Evolutionary conservation across 306 rosid genomes (phyloP).

Genomic region (Begonia loranthoides): DNA sequence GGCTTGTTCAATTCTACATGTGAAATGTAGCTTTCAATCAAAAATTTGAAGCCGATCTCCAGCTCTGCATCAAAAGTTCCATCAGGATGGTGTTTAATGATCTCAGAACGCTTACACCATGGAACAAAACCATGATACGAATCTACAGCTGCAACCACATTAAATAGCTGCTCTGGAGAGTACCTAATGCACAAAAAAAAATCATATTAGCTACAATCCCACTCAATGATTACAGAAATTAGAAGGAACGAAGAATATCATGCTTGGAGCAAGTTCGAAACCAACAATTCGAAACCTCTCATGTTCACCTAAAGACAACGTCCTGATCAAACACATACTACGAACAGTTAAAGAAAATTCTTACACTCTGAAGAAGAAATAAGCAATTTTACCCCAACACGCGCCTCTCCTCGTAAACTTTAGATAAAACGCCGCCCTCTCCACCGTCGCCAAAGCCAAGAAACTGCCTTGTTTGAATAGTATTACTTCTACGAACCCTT

Average conservation of each 20-base stretch:
- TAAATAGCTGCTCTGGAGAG: slow-evolving; percentile 74
- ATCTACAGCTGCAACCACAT: slow-evolving; percentile 89
- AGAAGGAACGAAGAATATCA: no score
- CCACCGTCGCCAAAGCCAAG: slow-evolving; percentile 86
- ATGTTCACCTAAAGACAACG: no score
- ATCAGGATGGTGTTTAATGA: slow-evolving; percentile 44
- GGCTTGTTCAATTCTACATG: slow-evolving; percentile 68
- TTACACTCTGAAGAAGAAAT: no score
- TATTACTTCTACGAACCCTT: slow-evolving; percentile 6
- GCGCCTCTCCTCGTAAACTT: slow-evolving; percentile 66
- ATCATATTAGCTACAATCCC: background rate
- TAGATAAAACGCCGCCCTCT: slow-evolving; percentile 54
- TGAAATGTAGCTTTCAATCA: slow-evolving; percentile 79
- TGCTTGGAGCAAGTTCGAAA: no score
- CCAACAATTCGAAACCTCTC: no score
- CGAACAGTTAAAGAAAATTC: no score
- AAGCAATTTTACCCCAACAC: slow-evolving; percentile 59
- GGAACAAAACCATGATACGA: slow-evolving; percentile 90
- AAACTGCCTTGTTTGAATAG: slow-evolving; percentile 41
- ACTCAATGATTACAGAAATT: background rate
- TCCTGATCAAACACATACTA: no score
- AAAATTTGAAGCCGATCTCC: slow-evolving; percentile 90
- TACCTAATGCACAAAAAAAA: slow-evolving; percentile 41
- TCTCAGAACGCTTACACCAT: slow-evolving; percentile 83
- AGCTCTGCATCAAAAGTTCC: slow-evolving; percentile 96